A percentile compares a stretch with the other conserved stretches of the same genome.
phyloP scores from a whole-genome alignment of 2,329 filamentous ascomycete species.

The Ophiosphaerella narmari region DNA sequence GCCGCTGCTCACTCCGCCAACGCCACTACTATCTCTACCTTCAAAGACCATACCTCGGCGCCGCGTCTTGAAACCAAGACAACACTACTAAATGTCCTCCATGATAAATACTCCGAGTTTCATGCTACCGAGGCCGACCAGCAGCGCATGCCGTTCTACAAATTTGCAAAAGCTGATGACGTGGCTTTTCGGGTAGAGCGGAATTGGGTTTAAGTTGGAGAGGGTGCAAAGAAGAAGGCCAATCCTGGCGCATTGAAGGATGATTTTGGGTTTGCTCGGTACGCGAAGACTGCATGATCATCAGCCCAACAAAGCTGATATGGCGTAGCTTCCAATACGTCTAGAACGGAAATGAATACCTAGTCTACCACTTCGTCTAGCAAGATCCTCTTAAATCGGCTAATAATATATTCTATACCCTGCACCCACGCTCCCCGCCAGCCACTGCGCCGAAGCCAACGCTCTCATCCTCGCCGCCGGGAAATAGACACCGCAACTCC shows the following conservation, averaged over 20 bases:
- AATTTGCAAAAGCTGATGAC: slow-evolving; percentile 18
- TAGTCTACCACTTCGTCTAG: slow-evolving; percentile 36
- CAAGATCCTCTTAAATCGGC: slow-evolving; percentile 32
- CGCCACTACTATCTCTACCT: too few species aligned
- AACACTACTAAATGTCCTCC: slow-evolving; percentile 5
- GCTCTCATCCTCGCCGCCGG: slow-evolving; percentile 60
- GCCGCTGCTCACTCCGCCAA: too few species aligned
- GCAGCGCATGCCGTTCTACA: slow-evolving; percentile 18
- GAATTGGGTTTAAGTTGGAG: slow-evolving; percentile 27
- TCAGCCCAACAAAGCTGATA: too few species aligned
- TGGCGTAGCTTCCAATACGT: slow-evolving; percentile 29
- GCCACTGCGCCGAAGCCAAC: slow-evolving; percentile 45
- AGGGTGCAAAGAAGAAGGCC: slow-evolving; percentile 27
- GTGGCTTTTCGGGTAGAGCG: slow-evolving; percentile 17
- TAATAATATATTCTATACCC: slow-evolving; percentile 25
- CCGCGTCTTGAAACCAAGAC: too few species aligned
- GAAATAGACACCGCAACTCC: slow-evolving; percentile 60
- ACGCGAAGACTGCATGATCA: not conserved
- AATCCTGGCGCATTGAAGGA: slow-evolving; percentile 26
- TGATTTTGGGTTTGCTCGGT: slow-evolving; percentile 29
- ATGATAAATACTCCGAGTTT: slow-evolving; percentile 22
- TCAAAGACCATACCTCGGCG: not conserved
- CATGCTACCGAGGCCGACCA: slow-evolving; percentile 30
- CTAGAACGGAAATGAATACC: slow-evolving; percentile 31
- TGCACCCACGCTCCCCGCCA: slow-evolving; percentile 15